Conservation (phyloP, 2,329 filamentous ascomycete species). For the Pyrenochaeta sp. region DNA sequence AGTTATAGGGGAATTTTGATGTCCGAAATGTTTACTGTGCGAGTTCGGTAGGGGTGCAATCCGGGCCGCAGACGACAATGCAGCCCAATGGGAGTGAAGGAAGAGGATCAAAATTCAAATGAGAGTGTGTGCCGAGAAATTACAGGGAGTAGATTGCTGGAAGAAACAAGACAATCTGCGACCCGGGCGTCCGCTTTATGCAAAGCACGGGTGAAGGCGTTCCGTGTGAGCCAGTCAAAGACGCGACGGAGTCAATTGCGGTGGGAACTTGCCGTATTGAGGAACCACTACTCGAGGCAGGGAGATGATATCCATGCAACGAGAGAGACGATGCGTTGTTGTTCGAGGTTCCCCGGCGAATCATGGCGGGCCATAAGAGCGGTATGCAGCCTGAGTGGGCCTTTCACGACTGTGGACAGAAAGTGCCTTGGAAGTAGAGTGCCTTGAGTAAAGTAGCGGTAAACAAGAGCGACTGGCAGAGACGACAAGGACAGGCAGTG, state of each 20-base stretch:
- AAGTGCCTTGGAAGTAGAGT: slow-evolving; percentile 23
- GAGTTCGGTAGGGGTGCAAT: slow-evolving; percentile 34
- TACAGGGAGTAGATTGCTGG: slow-evolving; percentile 39
- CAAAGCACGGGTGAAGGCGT: slow-evolving; percentile 43
- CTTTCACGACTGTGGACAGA: slow-evolving; percentile 26
- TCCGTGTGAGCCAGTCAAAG: slow-evolving; percentile 40
- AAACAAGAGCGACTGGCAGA: slow-evolving; percentile 39
- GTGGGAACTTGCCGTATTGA: slow-evolving; percentile 39
- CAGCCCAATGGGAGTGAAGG: slow-evolving; percentile 36
- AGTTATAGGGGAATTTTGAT: slow-evolving; percentile 30
- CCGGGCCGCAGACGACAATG: slow-evolving; percentile 26
- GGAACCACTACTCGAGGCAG: slow-evolving; percentile 31
- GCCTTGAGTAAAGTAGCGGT: slow-evolving; percentile 42
- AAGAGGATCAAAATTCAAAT: slow-evolving; percentile 41
- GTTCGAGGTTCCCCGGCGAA: slow-evolving; percentile 40
- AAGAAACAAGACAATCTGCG: slow-evolving; percentile 34
- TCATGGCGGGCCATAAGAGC: slow-evolving; percentile 33
- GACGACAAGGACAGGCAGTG: slow-evolving; percentile 34
- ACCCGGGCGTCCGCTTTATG: slow-evolving; percentile 38
- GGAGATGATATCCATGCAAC: slow-evolving; percentile 42
- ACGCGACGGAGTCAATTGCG: slow-evolving; percentile 22
- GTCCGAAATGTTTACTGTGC: slow-evolving; percentile 36
- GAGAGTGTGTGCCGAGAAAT: slow-evolving; percentile 46
- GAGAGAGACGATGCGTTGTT: slow-evolving; percentile 39
- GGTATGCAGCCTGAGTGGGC: slow-evolving; percentile 40